These are phyloP conservation scores for Myxozyma vanderwaltii DNA, from an alignment of 805 yeast species.

Conservation along the genomic window DNA sequence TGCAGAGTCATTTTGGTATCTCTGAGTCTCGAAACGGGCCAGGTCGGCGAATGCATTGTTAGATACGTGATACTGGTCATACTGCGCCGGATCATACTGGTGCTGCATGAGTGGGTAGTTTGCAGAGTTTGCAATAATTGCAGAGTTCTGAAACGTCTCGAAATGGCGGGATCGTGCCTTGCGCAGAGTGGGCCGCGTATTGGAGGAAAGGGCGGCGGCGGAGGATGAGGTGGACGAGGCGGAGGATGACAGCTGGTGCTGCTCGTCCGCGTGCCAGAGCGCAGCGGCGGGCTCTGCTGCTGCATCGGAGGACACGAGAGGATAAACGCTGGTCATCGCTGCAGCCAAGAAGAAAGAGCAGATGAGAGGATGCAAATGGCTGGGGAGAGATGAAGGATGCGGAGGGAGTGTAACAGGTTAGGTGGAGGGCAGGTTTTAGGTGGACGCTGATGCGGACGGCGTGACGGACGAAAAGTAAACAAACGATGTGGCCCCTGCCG, in stretches of 20 bases:
- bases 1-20: slow-evolving; percentile 4
- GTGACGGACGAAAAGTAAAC: slow-evolving; percentile 10
- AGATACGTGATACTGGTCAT: slow-evolving; percentile 12
- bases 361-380: background rate
- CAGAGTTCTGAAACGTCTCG: slow-evolving; percentile 24
- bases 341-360: background rate
- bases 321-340: slow-evolving; percentile 16
- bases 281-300: background rate
- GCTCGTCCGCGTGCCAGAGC: slow-evolving; percentile 15
- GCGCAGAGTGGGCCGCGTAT: slow-evolving; percentile 15
- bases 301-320: slow-evolving; percentile 18
- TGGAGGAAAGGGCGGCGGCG: background rate
- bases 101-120: background rate
- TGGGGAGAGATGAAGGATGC: background rate
- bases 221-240: slow-evolving; percentile 3
- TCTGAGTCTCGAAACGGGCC: slow-evolving; percentile 10
- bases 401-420: background rate
- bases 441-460: slow-evolving; percentile 9
- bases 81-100: slow-evolving; percentile 2
- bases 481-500: slow-evolving; percentile 12
- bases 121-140: slow-evolving; percentile 11
- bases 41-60: slow-evolving; percentile 8
- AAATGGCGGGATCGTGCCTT: slow-evolving; percentile 33
- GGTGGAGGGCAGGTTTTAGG: slow-evolving; percentile 1
- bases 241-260: slow-evolving; percentile 6